phyloP scores from a whole-genome alignment of 2,329 filamentous ascomycete species.

The Ustulina deusta region DNA sequence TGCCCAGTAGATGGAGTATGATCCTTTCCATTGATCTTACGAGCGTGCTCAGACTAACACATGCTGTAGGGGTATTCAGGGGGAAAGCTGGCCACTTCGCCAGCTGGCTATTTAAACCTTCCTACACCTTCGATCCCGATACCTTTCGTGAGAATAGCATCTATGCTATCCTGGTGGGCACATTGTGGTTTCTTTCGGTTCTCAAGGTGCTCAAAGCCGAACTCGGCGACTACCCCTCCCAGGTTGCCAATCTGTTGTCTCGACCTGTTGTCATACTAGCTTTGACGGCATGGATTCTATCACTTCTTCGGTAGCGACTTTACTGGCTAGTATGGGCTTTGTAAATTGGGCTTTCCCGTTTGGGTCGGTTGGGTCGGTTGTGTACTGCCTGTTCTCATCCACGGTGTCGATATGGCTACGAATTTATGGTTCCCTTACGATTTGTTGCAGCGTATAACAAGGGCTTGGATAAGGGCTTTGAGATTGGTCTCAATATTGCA shows the following conservation, averaged over 20 bases:
- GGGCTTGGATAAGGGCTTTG: too few species aligned
- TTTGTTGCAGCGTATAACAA: background rate
- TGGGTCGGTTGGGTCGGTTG: too few species aligned
- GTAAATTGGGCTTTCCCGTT: too few species aligned
- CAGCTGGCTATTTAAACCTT: constrained; percentile 27
- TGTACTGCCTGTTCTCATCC: background rate
- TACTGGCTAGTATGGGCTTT: background rate
- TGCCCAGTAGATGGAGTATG: constrained; percentile 9
- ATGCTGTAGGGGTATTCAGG: background rate
- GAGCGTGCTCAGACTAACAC: background rate
- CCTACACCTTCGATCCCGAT: constrained; percentile 18
- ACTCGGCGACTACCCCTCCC: constrained; percentile 6
- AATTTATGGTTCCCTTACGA: background rate
- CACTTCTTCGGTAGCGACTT: constrained; percentile 4
- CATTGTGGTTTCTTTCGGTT: constrained; percentile 20
- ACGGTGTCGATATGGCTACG: background rate
- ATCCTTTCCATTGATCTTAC: background rate
- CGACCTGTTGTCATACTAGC: constrained; percentile 21
- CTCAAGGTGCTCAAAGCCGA: constrained; percentile 25
- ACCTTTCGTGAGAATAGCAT: constrained; percentile 25
- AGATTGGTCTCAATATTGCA: too few species aligned
- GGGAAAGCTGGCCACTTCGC: constrained; percentile 2
- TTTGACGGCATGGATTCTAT: constrained; percentile 18
- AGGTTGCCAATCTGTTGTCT: constrained; percentile 17
- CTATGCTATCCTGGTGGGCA: constrained; percentile 24